Conservation (phyloP, 306 rosid genomes). For the Senna siamea region DNA sequence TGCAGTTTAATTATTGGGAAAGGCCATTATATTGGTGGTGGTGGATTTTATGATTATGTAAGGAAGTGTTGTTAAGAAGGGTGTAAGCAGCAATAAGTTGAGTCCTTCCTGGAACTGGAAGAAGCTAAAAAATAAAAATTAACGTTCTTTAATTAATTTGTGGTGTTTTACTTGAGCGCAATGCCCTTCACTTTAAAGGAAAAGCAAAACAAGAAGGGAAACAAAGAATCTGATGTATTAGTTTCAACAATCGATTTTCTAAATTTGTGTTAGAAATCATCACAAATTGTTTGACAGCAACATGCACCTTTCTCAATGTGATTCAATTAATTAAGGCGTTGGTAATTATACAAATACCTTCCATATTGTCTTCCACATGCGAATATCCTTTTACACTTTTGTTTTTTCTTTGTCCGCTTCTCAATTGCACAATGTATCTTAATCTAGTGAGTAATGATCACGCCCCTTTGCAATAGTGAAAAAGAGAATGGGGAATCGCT, state of each 20-base stretch:
- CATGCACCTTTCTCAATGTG: constrained; percentile 1
- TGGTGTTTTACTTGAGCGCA: background rate
- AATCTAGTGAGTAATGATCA: background rate
- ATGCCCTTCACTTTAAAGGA: background rate
- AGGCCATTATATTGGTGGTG: no score
- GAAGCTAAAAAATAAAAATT: no score
- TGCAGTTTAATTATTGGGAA: background rate
- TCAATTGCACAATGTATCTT: background rate
- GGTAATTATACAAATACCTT: constrained; percentile 9
- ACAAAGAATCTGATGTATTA: background rate
- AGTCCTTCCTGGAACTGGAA: no score
- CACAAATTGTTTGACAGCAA: constrained; percentile 31
- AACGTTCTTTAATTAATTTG: no score
- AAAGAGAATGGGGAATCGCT: background rate
- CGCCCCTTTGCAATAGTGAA: constrained; percentile 3
- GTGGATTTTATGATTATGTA: background rate
- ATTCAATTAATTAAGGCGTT: constrained; percentile 5
- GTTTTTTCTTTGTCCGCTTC: background rate
- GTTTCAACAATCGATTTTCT: background rate
- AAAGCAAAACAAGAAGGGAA: background rate
- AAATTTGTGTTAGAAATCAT: background rate
- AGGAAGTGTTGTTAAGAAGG: no score
- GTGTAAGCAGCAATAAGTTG: no score
- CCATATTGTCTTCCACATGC: constrained; percentile 30
- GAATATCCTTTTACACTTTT: constrained; percentile 1